phyloP scores from a whole-genome alignment of 345 rosid species.

The Brassica cretica region DNA sequence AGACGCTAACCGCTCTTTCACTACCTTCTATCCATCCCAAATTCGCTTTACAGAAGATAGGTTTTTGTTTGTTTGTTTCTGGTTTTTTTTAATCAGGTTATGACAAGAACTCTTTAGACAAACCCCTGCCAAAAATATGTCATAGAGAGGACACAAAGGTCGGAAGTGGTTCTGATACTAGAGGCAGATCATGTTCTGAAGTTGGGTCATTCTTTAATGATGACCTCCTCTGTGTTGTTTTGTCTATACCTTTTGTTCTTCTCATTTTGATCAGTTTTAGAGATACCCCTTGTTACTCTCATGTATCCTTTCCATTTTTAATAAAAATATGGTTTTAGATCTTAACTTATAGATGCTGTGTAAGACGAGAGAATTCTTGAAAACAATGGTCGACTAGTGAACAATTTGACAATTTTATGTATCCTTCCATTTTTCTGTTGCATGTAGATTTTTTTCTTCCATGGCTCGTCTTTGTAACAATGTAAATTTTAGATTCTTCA shows the following conservation, averaged over 20 bases:
- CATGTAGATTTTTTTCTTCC: too few relatives aligned
- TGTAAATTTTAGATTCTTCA: not conserved
- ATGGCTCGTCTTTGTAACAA: too few relatives aligned
- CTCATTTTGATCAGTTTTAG: not conserved
- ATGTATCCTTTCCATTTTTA: not conserved
- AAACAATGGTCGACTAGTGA: slow-evolving; percentile 11
- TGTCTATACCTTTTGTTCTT: not conserved
- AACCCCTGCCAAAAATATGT: slow-evolving; percentile 22
- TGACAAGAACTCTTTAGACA: slow-evolving; percentile 31
- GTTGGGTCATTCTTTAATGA: not conserved
- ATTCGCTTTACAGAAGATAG: not conserved
- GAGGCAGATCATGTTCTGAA: slow-evolving; percentile 20
- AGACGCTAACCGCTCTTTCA: slow-evolving; percentile 62
- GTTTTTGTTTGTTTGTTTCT: not conserved
- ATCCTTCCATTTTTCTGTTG: too few relatives aligned
- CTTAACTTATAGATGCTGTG: not conserved
- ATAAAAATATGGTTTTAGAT: not conserved
- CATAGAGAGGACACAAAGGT: slow-evolving; percentile 30
- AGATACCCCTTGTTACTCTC: slow-evolving; percentile 3
- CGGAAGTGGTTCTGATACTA: slow-evolving; percentile 29
- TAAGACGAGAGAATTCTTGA: not conserved
- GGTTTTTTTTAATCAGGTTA: not conserved
- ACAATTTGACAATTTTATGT: not conserved
- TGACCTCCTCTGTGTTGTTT: slow-evolving; percentile 10
- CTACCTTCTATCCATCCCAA: not conserved